phyloP scores from a whole-genome alignment of 495 filamentous ascomycete species.

The Copromyces sp. region DNA sequence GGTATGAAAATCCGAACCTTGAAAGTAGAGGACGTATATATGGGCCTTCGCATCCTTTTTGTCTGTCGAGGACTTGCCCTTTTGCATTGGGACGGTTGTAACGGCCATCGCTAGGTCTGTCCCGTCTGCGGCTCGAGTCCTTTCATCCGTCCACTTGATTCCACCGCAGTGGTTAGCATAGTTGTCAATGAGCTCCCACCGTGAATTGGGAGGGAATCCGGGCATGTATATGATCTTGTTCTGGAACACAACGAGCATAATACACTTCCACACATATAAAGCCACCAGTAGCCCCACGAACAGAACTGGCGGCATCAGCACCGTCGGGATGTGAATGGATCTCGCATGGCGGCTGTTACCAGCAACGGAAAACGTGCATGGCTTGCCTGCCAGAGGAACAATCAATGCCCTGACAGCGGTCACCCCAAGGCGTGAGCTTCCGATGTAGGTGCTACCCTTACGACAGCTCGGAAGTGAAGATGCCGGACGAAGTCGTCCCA shows the following conservation, averaged over 20 bases:
- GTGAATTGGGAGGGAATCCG: slow-evolving; percentile 51
- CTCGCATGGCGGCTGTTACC: slow-evolving; percentile 8
- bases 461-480: slow-evolving; percentile 6
- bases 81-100: slow-evolving; percentile 25
- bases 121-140: slow-evolving; percentile 45
- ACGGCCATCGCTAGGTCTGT: slow-evolving; percentile 49
- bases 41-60: slow-evolving; percentile 5
- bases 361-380: not conserved
- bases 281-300: slow-evolving; percentile 56
- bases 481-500: not conserved
- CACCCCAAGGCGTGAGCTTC: slow-evolving; percentile 4
- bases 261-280: slow-evolving; percentile 70
- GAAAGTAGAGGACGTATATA: slow-evolving; percentile 49
- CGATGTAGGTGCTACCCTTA: not conserved
- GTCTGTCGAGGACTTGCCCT: not conserved
- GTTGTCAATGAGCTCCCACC: slow-evolving; percentile 48
- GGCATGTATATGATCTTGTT: slow-evolving; percentile 82
- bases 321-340: slow-evolving; percentile 38
- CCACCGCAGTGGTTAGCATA: slow-evolving; percentile 48
- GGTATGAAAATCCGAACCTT: slow-evolving; percentile 30
- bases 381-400: not conserved
- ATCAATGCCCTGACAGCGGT: not conserved
- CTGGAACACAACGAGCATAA: slow-evolving; percentile 71
- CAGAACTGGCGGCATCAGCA: slow-evolving; percentile 53
- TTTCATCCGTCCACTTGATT: slow-evolving; percentile 53